Evolutionary conservation across 495 filamentous ascomycete species (phyloP).

Genomic region (Sordaria brevicollis): DNA sequence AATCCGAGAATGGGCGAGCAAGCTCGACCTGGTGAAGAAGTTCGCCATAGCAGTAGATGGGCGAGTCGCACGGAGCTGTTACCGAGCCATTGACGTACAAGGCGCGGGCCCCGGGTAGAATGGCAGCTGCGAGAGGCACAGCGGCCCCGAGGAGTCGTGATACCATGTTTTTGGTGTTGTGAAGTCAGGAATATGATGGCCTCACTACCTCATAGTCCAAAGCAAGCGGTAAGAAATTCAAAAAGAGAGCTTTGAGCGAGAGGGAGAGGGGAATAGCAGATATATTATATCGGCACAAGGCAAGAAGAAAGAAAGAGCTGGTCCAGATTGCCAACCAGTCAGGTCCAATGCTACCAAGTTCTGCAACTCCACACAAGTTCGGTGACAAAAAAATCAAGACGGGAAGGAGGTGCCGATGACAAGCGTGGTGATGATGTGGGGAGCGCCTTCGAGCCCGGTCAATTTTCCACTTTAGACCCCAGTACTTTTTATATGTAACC

Average conservation of each 20-base stretch:
- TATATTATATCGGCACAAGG: neutral
- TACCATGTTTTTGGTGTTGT: conserved; percentile 4
- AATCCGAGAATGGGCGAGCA: conserved; percentile 37
- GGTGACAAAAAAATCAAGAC: neutral
- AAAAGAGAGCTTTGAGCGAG: neutral
- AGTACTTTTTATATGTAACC: neutral
- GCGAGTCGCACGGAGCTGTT: conserved; percentile 38
- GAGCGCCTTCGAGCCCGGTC: neutral
- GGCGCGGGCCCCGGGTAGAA: conserved; percentile 13
- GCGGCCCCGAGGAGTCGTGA: conserved; percentile 7
- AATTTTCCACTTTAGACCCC: neutral
- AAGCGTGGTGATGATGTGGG: neutral
- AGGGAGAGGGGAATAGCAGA: neutral
- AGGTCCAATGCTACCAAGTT: neutral
- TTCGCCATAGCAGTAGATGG: conserved; percentile 39
- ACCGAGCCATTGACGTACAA: conserved; percentile 38
- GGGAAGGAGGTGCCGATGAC: neutral
- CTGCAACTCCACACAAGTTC: neutral
- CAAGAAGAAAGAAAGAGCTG: neutral
- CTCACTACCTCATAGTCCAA: neutral
- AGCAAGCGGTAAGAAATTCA: neutral
- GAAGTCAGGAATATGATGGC: neutral
- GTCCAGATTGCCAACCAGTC: neutral
- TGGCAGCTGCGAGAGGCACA: conserved; percentile 12
- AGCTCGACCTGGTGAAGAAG: conserved; percentile 37